These are phyloP conservation scores for Corrigiola litoralis DNA, from an alignment of 179 eudicot species.

Conservation along the genomic window DNA sequence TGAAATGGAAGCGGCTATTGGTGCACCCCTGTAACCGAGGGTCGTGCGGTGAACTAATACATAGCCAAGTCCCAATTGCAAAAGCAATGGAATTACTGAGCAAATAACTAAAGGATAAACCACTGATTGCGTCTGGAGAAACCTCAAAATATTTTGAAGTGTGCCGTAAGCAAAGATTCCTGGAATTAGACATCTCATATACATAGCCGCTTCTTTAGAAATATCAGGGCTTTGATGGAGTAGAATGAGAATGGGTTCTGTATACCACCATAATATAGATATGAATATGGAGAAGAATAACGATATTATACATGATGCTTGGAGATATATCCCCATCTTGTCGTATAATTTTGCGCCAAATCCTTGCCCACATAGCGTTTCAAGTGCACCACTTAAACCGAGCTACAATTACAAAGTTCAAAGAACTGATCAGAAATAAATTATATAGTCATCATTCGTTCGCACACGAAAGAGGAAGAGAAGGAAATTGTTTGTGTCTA, in stretches of 20 bases:
- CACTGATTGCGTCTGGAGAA: slow-evolving; percentile 68
- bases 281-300: slow-evolving; percentile 36
- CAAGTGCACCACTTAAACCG: slow-evolving; percentile 77
- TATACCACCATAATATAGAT: slow-evolving; percentile 56
- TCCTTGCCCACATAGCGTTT: slow-evolving; percentile 77
- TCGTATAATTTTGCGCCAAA: slow-evolving; percentile 55
- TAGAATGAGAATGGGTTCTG: slow-evolving; percentile 40
- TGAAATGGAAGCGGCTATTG: slow-evolving; percentile 54
- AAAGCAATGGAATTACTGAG: slow-evolving; percentile 37
- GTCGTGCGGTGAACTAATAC: slow-evolving; percentile 39
- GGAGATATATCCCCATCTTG: slow-evolving; percentile 62
- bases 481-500: too few species aligned
- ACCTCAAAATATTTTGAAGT: slow-evolving; percentile 60
- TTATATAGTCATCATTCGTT: too few species aligned
- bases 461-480: not conserved
- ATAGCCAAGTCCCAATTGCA: slow-evolving; percentile 45
- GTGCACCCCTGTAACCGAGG: slow-evolving; percentile 52
- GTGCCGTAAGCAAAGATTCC: slow-evolving; percentile 58
- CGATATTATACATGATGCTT: slow-evolving; percentile 65
- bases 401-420: slow-evolving; percentile 25
- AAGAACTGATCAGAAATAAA: not conserved
- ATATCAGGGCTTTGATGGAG: slow-evolving; percentile 54
- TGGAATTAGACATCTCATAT: slow-evolving; percentile 49
- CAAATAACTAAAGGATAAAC: slow-evolving; percentile 47
- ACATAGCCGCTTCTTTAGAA: slow-evolving; percentile 44